A percentile compares a stretch with the other conserved stretches of the same genome.
These are phyloP conservation scores for Cucurbita maxima DNA, from an alignment of 306 rosid species.

Conservation along the genomic window DNA sequence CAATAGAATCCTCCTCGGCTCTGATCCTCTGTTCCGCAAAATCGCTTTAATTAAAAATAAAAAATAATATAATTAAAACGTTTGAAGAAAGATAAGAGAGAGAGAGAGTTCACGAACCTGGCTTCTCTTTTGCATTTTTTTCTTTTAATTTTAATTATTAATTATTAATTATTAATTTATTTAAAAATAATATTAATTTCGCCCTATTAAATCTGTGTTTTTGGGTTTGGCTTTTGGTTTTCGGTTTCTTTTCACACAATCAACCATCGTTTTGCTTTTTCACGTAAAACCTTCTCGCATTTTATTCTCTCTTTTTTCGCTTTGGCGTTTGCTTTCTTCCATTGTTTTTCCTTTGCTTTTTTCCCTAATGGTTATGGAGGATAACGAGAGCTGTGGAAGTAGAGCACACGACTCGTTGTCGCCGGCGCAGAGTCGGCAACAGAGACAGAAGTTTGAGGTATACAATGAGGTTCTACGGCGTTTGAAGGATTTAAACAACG, in stretches of 20 bases:
- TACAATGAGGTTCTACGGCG: conserved; percentile 94
- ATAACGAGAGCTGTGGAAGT: conserved; percentile 59
- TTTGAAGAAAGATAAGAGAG: neutral
- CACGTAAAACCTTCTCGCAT: conserved; percentile 16
- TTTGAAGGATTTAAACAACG: conserved; percentile 45
- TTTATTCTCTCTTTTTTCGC: neutral
- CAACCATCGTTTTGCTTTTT: conserved; percentile 1
- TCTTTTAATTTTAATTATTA: neutral
- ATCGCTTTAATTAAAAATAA: conserved; percentile 7
- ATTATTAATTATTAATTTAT: neutral
- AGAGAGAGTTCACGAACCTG: neutral
- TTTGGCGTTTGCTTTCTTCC: neutral
- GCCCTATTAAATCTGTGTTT: conserved; percentile 6
- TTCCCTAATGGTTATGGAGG: conserved; percentile 44
- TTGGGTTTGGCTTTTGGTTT: neutral
- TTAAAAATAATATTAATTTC: neutral
- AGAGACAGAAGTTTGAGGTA: conserved; percentile 53
- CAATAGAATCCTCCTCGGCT: conserved; percentile 20
- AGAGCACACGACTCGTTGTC: conserved; percentile 27
- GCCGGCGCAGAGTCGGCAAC: conserved; percentile 44
- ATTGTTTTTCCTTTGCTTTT: neutral
- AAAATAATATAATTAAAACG: neutral
- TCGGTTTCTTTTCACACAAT: conserved; percentile 11
- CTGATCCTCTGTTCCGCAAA: conserved; percentile 15
- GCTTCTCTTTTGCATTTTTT: neutral